Evolutionary conservation across 2,329 filamentous ascomycete genomes (phyloP).

Genomic region (Aureobasidium sp.): DNA sequence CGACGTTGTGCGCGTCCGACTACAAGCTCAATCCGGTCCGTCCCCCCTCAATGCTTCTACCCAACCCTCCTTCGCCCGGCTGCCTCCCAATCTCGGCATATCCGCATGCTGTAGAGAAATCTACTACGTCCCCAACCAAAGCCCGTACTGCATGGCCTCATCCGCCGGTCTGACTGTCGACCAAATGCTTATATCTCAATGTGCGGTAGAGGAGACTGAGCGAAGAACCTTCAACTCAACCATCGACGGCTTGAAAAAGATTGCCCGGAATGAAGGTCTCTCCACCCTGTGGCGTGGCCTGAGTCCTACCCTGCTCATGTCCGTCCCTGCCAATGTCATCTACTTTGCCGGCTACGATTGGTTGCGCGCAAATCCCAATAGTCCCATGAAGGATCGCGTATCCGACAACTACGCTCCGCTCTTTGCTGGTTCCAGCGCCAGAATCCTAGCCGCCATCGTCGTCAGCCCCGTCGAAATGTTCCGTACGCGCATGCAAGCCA

Average conservation of each 20-base stretch:
- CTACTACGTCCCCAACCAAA: conserved; percentile 86
- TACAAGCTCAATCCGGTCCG: conserved; percentile 71
- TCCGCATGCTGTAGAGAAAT: conserved; percentile 95
- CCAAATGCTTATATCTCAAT: conserved; percentile 51
- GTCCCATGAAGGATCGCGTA: conserved; percentile 57
- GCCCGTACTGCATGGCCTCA: conserved; percentile 68
- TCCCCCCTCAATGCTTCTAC: conserved; percentile 47
- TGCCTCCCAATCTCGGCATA: conserved; percentile 80
- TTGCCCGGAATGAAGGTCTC: conserved; percentile 84
- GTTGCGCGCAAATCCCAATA: conserved; percentile 66
- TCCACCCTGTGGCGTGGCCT: conserved; percentile 85
- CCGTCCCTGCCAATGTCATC: conserved; percentile 91
- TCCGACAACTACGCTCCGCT: conserved; percentile 72
- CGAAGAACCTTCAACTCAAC: conserved; percentile 82
- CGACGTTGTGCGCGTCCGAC: conserved; percentile 89
- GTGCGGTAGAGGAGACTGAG: conserved; percentile 81
- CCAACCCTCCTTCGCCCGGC: conserved; percentile 53
- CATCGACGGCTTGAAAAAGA: conserved; percentile 86
- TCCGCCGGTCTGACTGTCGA: conserved; percentile 34
- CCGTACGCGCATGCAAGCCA: conserved; percentile 83
- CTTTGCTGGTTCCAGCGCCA: conserved; percentile 68
- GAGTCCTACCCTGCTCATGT: conserved; percentile 91
- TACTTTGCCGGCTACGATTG: conserved; percentile 99
- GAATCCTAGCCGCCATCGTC: conserved; percentile 70
- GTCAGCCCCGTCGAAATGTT: conserved; percentile 94